These are phyloP conservation scores for Helotiales sp. DNA, from an alignment of 2,329 filamentous ascomycete species.

Conservation along the genomic window DNA sequence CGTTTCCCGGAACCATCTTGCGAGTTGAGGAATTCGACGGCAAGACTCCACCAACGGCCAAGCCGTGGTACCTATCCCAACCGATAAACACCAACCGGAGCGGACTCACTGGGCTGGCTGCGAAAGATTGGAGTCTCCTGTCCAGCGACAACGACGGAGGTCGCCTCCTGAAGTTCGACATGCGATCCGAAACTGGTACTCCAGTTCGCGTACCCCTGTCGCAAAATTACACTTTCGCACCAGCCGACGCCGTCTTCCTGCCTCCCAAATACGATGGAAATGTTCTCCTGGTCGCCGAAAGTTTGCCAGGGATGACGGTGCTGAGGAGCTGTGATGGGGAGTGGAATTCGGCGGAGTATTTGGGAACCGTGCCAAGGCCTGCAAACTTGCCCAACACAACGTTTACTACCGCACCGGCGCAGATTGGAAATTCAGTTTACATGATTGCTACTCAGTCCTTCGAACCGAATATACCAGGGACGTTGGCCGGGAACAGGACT, in stretches of 20 bases:
- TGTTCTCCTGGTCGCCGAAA: slow-evolving; percentile 16
- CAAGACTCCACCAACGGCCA: not conserved
- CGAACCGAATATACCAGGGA: not conserved
- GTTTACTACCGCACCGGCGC: not conserved
- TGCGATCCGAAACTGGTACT: slow-evolving; percentile 3
- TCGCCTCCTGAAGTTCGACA: slow-evolving; percentile 10
- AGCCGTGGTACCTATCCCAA: slow-evolving; percentile 14
- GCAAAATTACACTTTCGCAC: not conserved
- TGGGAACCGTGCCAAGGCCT: slow-evolving; percentile 14
- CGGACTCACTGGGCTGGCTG: slow-evolving; percentile 14
- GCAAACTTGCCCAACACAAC: not conserved
- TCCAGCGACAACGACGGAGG: slow-evolving; percentile 1
- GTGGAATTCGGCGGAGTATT: slow-evolving; percentile 21
- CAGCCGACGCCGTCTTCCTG: slow-evolving; percentile 18
- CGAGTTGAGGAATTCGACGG: slow-evolving; percentile 6
- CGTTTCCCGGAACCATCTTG: slow-evolving; percentile 19
- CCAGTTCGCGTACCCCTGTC: not conserved
- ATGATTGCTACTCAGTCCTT: slow-evolving; percentile 5
- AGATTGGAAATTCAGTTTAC: slow-evolving; percentile 16
- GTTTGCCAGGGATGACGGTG: slow-evolving; percentile 11
- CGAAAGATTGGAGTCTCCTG: slow-evolving; percentile 12
- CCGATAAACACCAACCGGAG: not conserved
- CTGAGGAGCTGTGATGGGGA: slow-evolving; percentile 16
- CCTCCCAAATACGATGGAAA: slow-evolving; percentile 21
- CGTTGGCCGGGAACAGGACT: slow-evolving; percentile 10